phyloP scores from a whole-genome alignment of 2,329 filamentous ascomycete species.

The Fusarium paranaense region DNA sequence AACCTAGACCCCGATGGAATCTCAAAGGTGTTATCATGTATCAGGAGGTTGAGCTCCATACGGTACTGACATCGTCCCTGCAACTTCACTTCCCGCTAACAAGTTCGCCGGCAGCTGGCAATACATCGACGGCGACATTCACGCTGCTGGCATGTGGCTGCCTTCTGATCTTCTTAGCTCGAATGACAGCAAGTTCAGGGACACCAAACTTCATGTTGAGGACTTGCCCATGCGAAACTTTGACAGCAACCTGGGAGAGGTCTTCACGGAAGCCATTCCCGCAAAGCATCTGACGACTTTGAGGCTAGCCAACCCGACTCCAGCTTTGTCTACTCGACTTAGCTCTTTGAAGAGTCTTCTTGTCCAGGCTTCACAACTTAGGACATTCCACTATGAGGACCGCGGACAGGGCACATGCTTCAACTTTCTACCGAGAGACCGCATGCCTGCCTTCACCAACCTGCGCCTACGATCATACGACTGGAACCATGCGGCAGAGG shows the following conservation, averaged over 20 bases:
- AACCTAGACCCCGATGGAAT: slow-evolving; percentile 54
- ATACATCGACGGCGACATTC: slow-evolving; percentile 49
- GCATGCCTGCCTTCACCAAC: slow-evolving; percentile 56
- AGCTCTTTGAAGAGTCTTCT: slow-evolving; percentile 58
- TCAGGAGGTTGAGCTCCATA: slow-evolving; percentile 53
- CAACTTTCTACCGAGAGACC: slow-evolving; percentile 52
- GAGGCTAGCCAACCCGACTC: slow-evolving; percentile 53
- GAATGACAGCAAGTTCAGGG: slow-evolving; percentile 44
- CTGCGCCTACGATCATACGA: slow-evolving; percentile 60
- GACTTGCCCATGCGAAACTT: slow-evolving; percentile 55
- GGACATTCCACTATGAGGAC: slow-evolving; percentile 57
- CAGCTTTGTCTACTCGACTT: slow-evolving; percentile 55
- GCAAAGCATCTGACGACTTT: slow-evolving; percentile 54
- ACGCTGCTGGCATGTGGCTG: slow-evolving; percentile 46
- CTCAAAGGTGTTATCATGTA: slow-evolving; percentile 49
- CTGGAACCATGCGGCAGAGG: slow-evolving; percentile 57
- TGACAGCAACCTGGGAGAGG: slow-evolving; percentile 47
- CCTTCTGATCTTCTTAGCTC: slow-evolving; percentile 54
- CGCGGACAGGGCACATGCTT: slow-evolving; percentile 60
- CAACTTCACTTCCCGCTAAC: slow-evolving; percentile 18
- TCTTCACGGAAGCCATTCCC: slow-evolving; percentile 55
- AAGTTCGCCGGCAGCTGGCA: slow-evolving; percentile 49
- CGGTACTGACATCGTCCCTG: slow-evolving; percentile 47
- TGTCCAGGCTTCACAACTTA: slow-evolving; percentile 49
- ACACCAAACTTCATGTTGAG: slow-evolving; percentile 54